Base-by-base conservation (phyloP, 1,284 basidiomycete species). In the Irpex sp. region DNA sequence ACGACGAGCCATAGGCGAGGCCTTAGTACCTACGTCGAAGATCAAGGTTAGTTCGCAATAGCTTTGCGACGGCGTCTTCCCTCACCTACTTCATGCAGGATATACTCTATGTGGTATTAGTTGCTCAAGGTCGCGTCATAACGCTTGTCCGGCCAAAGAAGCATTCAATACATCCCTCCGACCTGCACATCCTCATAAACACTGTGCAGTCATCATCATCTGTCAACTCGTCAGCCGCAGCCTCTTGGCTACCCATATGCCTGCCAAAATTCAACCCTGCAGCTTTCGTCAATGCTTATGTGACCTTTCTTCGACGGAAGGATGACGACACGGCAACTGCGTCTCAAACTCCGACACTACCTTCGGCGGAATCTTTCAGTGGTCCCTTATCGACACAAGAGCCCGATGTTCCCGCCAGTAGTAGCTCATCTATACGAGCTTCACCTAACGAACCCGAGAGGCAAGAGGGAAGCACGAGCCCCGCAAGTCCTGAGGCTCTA, bases 111-210 rank as follows among this genome's bases (percentile, higher is more conserved):
- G 87, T 97, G 11, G 83, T 98, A 17, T 80, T 99, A 11, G 79
- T 97, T 26, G 89, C 91, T 0, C 82, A 86, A 57, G 89, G 88
- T 13, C 84, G 87, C 26, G 90, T 99, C 1, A 84, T 98, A 19
- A 96, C 94, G 2, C 81, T 99, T 4, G 87, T 97, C 11, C 81
- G 97, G 61, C 97, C 97, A 0, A 88, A 85, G 72, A 95, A 93
- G 70, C 97, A 98, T 71, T 94, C 94, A 0, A 95, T 98, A 62
- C 95, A 99, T 75, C 95, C 97, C 3, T 88, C 93, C 92, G 94
- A 96, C 70, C 84, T 97, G 36, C 94, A 96, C 70, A 86, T 97
- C 46, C 82, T 96, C 33, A 80, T 96, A 61, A 96, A 95, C 71
- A 94, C 89, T 64, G 80, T 92, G 64, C 76, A 93, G 75, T 76